Evolutionary conservation across 108 stramenopile genomes (phyloP).

Genomic region (Fistulifera pelliculosa): DNA sequence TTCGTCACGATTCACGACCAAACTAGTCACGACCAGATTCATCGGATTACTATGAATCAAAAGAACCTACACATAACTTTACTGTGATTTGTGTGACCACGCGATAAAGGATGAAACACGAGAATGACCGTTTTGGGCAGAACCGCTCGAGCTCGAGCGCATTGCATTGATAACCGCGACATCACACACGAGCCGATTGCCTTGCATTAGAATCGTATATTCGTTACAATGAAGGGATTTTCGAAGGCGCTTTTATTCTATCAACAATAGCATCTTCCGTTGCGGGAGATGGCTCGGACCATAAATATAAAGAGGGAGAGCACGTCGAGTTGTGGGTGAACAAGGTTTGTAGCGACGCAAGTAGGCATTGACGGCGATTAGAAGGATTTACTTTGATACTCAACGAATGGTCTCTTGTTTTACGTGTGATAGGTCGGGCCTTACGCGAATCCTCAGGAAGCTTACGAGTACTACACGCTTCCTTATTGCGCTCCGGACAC

Average conservation of each 20-base stretch:
- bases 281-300: slow-evolving; percentile 23
- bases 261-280: not conserved
- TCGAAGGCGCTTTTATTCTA: not conserved
- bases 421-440: slow-evolving; percentile 73
- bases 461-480: slow-evolving; percentile 94
- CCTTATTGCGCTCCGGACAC: slow-evolving; percentile 96
- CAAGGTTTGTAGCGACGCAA: slow-evolving; percentile 49
- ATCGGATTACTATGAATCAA: no score
- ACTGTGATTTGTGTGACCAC: no score
- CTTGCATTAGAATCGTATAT: no score
- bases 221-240: no score
- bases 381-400: slow-evolving; percentile 2
- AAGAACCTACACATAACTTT: no score
- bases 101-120: no score
- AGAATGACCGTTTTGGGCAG: no score
- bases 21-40: no score
- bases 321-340: slow-evolving; percentile 94
- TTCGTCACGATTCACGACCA: no score
- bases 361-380: not conserved
- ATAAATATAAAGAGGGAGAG: slow-evolving; percentile 69
- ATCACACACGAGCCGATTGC: no score
- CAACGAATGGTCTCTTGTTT: not conserved
- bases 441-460: slow-evolving; percentile 97
- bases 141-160: no score
- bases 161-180: no score